phyloP scores from a whole-genome alignment of 768 basidiomycete genomes.

The Pholiota molesta region DNA sequence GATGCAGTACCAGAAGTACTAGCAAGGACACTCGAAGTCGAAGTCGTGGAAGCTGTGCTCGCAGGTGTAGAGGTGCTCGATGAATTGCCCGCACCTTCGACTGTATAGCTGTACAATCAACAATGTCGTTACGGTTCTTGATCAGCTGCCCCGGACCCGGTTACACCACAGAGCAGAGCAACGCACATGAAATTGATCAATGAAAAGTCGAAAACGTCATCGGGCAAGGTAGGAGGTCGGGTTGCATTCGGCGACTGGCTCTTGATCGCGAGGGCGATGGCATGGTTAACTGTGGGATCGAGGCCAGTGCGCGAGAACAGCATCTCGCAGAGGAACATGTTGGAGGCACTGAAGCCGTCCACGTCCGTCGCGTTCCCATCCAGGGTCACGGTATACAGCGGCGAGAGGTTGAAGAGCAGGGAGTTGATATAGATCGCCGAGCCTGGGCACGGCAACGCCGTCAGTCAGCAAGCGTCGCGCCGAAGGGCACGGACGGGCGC shows the following conservation, averaged over 20 bases:
- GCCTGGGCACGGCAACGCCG: not conserved
- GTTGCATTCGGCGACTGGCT: not conserved
- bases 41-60: no score
- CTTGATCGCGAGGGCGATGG: slow-evolving; percentile 1
- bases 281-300: slow-evolving; percentile 6
- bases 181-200: slow-evolving; percentile 17
- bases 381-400: slow-evolving; percentile 1
- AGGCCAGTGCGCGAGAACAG: slow-evolving; percentile 8
- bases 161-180: no score
- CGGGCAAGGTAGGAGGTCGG: not conserved
- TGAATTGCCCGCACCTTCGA: no score
- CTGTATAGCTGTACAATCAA: no score
- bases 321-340: not conserved
- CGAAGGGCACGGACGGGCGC: not conserved
- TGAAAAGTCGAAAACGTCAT: not conserved
- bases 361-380: slow-evolving; percentile 1
- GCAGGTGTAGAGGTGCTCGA: no score
- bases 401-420: not conserved
- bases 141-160: no score
- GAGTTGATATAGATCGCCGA: slow-evolving; percentile 11
- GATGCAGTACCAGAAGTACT: no score
- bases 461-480: not conserved
- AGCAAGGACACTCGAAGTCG: no score
- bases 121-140: no score
- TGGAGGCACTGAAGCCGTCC: not conserved